Evolutionary conservation across 805 yeast genomes (phyloP).

Genomic region (Yarrowia porcina): DNA sequence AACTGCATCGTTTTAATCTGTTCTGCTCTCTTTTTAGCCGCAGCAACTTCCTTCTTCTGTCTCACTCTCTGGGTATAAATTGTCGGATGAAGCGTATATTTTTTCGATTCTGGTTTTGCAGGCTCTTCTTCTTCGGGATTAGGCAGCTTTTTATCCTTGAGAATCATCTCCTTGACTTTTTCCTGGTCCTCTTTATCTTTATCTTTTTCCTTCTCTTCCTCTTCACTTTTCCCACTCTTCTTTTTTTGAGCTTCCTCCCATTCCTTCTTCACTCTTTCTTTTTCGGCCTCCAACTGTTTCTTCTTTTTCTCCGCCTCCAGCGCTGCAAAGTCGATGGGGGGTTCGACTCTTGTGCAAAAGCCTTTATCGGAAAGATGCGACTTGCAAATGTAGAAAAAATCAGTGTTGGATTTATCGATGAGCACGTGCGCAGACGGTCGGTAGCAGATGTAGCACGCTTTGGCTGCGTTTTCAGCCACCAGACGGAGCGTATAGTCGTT

Average conservation of each 20-base stretch:
- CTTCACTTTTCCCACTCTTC: constrained; percentile 30
- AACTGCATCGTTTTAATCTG: constrained; percentile 26
- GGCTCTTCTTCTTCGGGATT: not conserved
- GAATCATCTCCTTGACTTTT: constrained; percentile 30
- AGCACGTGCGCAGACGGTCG: constrained; percentile 52
- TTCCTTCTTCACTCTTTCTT: constrained; percentile 36
- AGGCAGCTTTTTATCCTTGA: constrained; percentile 7
- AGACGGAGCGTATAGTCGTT: constrained; percentile 47
- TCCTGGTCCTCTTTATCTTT: constrained; percentile 28
- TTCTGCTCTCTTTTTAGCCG: constrained; percentile 23
- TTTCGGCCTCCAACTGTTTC: constrained; percentile 35
- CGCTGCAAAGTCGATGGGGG: constrained; percentile 33
- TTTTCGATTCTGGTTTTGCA: not conserved
- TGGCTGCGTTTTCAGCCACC: constrained; percentile 47
- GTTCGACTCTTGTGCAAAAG: constrained; percentile 46
- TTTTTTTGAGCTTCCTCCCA: constrained; percentile 35
- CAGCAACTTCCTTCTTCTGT: constrained; percentile 10
- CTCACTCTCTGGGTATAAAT: constrained; percentile 13
- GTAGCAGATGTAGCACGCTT: constrained; percentile 53
- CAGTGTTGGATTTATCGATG: constrained; percentile 41
- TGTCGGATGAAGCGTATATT: constrained; percentile 16
- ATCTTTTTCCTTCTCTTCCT: not conserved
- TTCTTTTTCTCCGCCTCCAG: constrained; percentile 32
- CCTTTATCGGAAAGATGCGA: constrained; percentile 48
- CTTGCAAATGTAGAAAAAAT: constrained; percentile 53